phyloP scores from a whole-genome alignment of 2,329 filamentous ascomycete species.

The Xylariaceae sp. region DNA sequence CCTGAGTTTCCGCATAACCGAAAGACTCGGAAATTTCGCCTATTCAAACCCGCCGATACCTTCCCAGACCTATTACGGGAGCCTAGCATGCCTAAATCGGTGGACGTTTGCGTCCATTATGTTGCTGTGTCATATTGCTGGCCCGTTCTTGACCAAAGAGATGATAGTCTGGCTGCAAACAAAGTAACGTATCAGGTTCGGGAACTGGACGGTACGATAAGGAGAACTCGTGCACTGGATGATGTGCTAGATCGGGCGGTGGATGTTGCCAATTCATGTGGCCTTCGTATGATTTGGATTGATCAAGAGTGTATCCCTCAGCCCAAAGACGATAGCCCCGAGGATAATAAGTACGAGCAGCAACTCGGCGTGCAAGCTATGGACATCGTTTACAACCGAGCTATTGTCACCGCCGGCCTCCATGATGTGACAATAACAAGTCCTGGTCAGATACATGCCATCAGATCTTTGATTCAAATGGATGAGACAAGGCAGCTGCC shows the following conservation, averaged over 20 bases:
- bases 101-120: slow-evolving; percentile 12
- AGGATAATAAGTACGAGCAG: background rate
- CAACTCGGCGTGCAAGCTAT: slow-evolving; percentile 19
- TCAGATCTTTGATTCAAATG: background rate
- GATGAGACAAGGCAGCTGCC: background rate
- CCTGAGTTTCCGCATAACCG: slow-evolving; percentile 4
- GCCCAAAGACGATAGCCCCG: background rate
- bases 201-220: slow-evolving; percentile 6
- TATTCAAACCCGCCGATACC: slow-evolving; percentile 5
- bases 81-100: background rate
- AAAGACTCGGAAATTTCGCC: slow-evolving; percentile 6
- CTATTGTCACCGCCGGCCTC: slow-evolving; percentile 12
- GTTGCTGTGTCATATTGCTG: slow-evolving; percentile 20
- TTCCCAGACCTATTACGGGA: too few species aligned
- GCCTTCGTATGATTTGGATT: slow-evolving; percentile 23
- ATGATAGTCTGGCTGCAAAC: background rate
- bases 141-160: background rate
- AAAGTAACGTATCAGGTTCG: slow-evolving; percentile 10
- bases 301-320: slow-evolving; percentile 22
- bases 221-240: background rate
- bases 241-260: slow-evolving; percentile 16
- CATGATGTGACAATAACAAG: background rate
- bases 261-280: slow-evolving; percentile 11
- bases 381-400: slow-evolving; percentile 22
- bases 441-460: slow-evolving; percentile 8